phyloP scores from a whole-genome alignment of 352 stramenopile species.

The Globisporangium parvum region DNA sequence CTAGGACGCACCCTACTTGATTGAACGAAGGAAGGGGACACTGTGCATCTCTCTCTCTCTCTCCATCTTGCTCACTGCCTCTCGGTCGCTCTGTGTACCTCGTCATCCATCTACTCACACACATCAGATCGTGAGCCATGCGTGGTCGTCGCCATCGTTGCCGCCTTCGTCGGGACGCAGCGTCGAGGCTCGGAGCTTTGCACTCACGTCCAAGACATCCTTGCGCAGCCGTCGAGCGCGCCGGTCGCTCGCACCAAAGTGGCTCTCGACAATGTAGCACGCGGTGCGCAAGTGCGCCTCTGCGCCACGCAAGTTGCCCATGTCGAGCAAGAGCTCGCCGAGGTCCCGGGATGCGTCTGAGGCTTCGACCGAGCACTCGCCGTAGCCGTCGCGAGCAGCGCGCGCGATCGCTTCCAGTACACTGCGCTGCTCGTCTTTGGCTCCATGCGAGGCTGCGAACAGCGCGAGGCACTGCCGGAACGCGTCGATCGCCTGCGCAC shows the following conservation, averaged over 20 bases:
- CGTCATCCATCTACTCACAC: neutral
- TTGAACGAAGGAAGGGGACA: neutral
- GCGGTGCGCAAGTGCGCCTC: constrained; percentile 28
- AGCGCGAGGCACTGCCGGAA: constrained; percentile 44
- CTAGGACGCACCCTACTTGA: constrained; percentile 14
- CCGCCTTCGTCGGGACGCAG: constrained; percentile 15
- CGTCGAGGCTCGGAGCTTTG: constrained; percentile 20
- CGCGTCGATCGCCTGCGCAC: constrained; percentile 46
- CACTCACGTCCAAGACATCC: constrained; percentile 35
- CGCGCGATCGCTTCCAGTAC: constrained; percentile 40
- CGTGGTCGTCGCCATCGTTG: constrained; percentile 29
- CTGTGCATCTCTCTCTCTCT: neutral
- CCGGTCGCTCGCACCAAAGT: constrained; percentile 49
- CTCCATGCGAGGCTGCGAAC: constrained; percentile 3
- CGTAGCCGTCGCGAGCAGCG: constrained; percentile 41
- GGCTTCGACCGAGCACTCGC: constrained; percentile 58
- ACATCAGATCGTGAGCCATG: constrained; percentile 45
- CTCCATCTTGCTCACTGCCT: neutral
- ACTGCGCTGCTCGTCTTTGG: constrained; percentile 29
- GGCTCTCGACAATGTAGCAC: constrained; percentile 45
- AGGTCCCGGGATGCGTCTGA: constrained; percentile 37
- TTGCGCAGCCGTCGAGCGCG: constrained; percentile 35
- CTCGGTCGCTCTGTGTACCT: neutral
- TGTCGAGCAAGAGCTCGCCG: constrained; percentile 27
- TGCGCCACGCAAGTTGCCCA: constrained; percentile 33